Base-by-base conservation (phyloP, 805 yeast species). In the Candida nanaspora region DNA sequence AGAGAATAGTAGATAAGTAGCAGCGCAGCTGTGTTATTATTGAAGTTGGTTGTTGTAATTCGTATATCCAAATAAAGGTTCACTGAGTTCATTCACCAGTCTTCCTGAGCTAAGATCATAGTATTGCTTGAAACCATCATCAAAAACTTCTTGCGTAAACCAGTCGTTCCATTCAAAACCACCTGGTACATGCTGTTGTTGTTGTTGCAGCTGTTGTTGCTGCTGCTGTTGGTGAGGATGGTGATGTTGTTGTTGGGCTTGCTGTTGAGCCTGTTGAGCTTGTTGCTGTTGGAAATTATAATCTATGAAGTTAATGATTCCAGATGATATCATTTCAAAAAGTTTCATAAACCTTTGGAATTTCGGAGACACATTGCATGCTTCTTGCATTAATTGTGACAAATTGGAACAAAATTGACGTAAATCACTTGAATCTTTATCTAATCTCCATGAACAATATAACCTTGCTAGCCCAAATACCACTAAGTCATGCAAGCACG, bases 391-490 rank as follows among this genome's bases (percentile, higher is more conserved):
- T 13, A 53, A 32, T 11, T 26, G 30, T 22, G 41, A 16, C 7
- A 45, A 40, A n/a, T 41, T 38, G 3, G n/a, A 2, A 0, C 56
- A 49, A 30, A 52, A 47, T 7, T 37, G 27, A 18, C 44, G 40
- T 10, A 52, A 41, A 11, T 38, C 39, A 18, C 20, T 39, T 3
- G 56, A 44, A 26, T 44, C 37, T 6, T 41, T 19, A 20, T 53
- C 57, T 2, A 48, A 19, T 33, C 54, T 45, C 56, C 56, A 53
- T 16, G 50, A 50, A 25, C 57, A 51, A 33, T 52, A 53, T 13
- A 53, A 41, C 48, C 52, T 49, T 1, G 56, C 46, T 7, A 52
- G 41, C 3, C 56, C 53, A 19, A 47, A 39, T 5, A 48, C 46
- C 8, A 49, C 48, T 3, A 49, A 32, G 34, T 53, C 56, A 36